phyloP scores from a whole-genome alignment of 371 early-diverging fungal genomes.

The Mortierella sp. region DNA sequence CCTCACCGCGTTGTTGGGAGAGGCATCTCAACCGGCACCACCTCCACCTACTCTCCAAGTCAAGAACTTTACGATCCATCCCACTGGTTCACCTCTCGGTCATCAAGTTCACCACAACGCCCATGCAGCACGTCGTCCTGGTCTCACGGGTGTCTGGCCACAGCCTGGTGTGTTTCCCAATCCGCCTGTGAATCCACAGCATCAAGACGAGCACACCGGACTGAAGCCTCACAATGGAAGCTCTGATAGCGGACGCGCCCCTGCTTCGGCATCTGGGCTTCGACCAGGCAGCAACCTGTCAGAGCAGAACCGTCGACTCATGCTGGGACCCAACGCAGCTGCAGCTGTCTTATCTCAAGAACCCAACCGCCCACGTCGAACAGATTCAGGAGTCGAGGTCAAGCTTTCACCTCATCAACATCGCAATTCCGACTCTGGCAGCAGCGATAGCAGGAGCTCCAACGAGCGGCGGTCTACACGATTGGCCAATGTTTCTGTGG shows the following conservation, averaged over 20 bases:
- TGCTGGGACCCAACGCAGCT: background rate
- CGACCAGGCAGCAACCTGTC: conserved; percentile 6
- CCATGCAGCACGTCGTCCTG: conserved; percentile 20
- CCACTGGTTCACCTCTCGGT: conserved; percentile 7
- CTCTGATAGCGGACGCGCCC: background rate
- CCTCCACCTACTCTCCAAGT: background rate
- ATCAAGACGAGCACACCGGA: background rate
- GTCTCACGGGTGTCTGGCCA: conserved; percentile 26
- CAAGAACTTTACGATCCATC: conserved; percentile 4
- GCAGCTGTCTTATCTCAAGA: conserved; percentile 17
- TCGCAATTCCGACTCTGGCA: conserved; percentile 9
- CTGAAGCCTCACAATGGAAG: background rate
- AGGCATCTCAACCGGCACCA: conserved; percentile 25
- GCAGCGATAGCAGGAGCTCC: conserved; percentile 22
- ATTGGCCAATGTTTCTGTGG: background rate
- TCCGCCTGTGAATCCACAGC: background rate
- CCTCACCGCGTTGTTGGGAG: conserved; percentile 43
- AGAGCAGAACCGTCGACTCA: conserved; percentile 8
- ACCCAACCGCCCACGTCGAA: conserved; percentile 38
- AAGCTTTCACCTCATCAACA: conserved; percentile 24
- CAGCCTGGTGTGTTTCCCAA: background rate
- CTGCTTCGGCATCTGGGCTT: background rate
- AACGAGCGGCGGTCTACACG: conserved; percentile 8
- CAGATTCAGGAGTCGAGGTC: conserved; percentile 52
- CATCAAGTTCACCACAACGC: conserved; percentile 18